Evolutionary conservation across 2,329 filamentous ascomycete species (phyloP).

Genomic region (Allantophomopsis lycopodina): DNA sequence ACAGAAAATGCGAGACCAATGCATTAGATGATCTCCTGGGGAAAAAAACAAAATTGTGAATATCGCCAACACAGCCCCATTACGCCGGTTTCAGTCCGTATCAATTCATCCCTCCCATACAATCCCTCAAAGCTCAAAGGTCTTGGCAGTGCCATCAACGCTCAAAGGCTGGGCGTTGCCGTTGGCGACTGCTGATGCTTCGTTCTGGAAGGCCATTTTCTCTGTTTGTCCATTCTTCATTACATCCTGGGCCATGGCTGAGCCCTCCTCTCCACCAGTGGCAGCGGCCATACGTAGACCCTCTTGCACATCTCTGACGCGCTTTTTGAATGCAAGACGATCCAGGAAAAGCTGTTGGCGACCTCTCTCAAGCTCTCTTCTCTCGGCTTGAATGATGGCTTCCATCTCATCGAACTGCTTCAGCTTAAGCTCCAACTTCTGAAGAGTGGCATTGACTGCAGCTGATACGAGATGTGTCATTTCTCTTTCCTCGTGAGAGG

Average conservation of each 20-base stretch:
- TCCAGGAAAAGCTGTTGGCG: conserved; percentile 91
- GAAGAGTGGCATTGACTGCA: conserved; percentile 83
- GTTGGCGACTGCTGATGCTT: conserved; percentile 22
- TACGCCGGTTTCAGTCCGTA: not conserved
- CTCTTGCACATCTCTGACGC: conserved; percentile 73
- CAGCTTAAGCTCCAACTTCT: conserved; percentile 92
- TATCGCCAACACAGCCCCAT: not conserved
- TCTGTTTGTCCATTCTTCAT: conserved; percentile 26
- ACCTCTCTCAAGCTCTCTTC: conserved; percentile 80
- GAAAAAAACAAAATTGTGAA: too few relatives aligned
- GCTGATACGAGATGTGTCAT: conserved; percentile 89
- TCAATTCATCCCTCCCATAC: not conserved
- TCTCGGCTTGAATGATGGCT: conserved; percentile 78
- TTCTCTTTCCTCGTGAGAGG: conserved; percentile 92
- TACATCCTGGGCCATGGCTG: conserved; percentile 19
- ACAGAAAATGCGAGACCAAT: too few relatives aligned
- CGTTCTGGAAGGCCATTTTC: conserved; percentile 37
- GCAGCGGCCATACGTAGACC: conserved; percentile 37
- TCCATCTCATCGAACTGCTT: conserved; percentile 97
- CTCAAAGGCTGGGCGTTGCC: conserved; percentile 35
- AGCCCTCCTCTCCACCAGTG: conserved; percentile 22
- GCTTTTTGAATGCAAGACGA: conserved; percentile 76
- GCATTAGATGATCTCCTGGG: too few relatives aligned
- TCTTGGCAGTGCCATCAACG: conserved; percentile 38
- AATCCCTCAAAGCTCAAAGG: conserved; percentile 16